Evolutionary conservation across 2,329 filamentous ascomycete genomes (phyloP).

Genomic region (Teratosphaeria epicoccoides): DNA sequence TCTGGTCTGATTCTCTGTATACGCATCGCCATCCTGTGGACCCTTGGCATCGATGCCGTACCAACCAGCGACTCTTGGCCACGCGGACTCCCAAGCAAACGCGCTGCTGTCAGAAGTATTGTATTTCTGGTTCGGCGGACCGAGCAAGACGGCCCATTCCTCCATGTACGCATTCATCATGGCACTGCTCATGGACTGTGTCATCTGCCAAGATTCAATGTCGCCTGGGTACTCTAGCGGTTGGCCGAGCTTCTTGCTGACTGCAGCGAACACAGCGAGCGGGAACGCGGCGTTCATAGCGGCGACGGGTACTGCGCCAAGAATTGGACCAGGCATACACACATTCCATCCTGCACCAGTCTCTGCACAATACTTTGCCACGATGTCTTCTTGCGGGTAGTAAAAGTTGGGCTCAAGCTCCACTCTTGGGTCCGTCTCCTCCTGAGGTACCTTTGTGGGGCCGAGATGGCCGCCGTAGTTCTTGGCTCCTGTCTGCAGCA

Average conservation of each 20-base stretch:
- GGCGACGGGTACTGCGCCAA: conserved; percentile 41
- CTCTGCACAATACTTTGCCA: conserved; percentile 33
- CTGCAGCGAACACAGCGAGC: conserved; percentile 41
- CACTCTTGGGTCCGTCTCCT: conserved; percentile 38
- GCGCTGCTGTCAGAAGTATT: conserved; percentile 39
- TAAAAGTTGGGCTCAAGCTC: conserved; percentile 43
- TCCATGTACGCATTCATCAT: conserved; percentile 41
- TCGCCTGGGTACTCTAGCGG: conserved; percentile 38
- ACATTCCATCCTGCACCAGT: conserved; percentile 35
- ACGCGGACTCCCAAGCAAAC: conserved; percentile 42
- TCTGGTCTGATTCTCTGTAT: conserved; percentile 15
- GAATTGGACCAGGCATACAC: conserved; percentile 38
- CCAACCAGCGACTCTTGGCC: conserved; percentile 37
- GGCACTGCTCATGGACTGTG: conserved; percentile 33
- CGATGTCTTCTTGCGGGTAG: conserved; percentile 43
- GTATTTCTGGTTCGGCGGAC: conserved; percentile 37
- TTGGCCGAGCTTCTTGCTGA: conserved; percentile 32
- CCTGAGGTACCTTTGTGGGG: conserved; percentile 33
- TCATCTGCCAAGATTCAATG: conserved; percentile 35
- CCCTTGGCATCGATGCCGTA: conserved; percentile 29
- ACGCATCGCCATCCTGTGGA: conserved; percentile 16
- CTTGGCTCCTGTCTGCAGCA: conserved; percentile 45
- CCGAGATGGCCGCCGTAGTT: conserved; percentile 43
- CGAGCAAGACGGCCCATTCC: conserved; percentile 39
- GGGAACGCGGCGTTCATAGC: conserved; percentile 42